Conservation (phyloP, 352 stramenopile species). For the Aphanomyces euteiches region DNA sequence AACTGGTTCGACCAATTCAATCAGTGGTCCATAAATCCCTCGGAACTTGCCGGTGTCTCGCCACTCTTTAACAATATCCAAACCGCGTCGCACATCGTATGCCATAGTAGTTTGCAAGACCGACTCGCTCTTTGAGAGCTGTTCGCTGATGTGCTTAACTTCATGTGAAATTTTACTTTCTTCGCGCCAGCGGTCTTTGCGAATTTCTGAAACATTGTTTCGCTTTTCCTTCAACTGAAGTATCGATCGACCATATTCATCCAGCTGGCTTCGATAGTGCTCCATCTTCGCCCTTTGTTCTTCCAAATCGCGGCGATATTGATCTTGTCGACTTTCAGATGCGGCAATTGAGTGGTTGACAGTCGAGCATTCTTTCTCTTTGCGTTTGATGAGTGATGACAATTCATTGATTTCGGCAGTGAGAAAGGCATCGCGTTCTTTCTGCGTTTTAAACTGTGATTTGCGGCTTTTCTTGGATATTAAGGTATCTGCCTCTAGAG, state of each 20-base stretch:
- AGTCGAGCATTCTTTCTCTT: conserved; percentile 47
- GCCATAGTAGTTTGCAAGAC: conserved; percentile 80
- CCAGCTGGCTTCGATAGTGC: conserved; percentile 50
- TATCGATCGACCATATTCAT: conserved; percentile 50
- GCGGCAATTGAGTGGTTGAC: conserved; percentile 47
- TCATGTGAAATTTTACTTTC: conserved; percentile 76
- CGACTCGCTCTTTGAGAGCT: conserved; percentile 67
- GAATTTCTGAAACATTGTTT: conserved; percentile 69
- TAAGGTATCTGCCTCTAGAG: conserved; percentile 69
- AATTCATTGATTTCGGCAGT: conserved; percentile 63
- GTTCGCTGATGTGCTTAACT: conserved; percentile 64
- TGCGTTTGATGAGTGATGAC: conserved; percentile 53
- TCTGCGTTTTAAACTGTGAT: conserved; percentile 91
- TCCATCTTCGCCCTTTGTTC: conserved; percentile 49
- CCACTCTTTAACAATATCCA: conserved; percentile 85
- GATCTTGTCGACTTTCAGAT: conserved; percentile 41
- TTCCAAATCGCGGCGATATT: conserved; percentile 46
- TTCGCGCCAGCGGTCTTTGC: conserved; percentile 77
- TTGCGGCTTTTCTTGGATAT: conserved; percentile 96
- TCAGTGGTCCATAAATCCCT: conserved; percentile 93
- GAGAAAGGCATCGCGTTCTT: conserved; percentile 88
- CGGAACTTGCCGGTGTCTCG: conserved; percentile 63
- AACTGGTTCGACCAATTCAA: conserved; percentile 91
- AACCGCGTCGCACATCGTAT: conserved; percentile 77
- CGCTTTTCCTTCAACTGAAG: conserved; percentile 75